Evolutionary conservation across 208 protist genomes (phyloP).

Genomic region (Jaenimonas drosophilae): DNA sequence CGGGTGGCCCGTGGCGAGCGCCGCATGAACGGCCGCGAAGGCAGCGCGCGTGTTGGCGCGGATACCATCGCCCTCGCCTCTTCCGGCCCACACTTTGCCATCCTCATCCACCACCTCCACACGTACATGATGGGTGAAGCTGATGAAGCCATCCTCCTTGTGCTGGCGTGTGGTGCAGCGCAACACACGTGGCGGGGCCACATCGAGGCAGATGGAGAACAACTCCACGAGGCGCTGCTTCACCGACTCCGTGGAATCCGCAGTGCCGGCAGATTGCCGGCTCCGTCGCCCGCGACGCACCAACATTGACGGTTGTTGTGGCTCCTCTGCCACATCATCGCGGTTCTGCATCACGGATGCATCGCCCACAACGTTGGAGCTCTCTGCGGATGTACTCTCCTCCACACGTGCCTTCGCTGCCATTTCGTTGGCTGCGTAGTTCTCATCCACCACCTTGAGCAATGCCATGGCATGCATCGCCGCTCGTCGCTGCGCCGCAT

Average conservation of each 20-base stretch:
- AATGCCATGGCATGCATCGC: slow-evolving; percentile 76
- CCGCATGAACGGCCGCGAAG: slow-evolving; percentile 31
- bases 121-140: slow-evolving; percentile 10
- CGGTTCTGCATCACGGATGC: not conserved
- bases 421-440: not conserved
- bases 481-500: slow-evolving; percentile 40
- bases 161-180: slow-evolving; percentile 3
- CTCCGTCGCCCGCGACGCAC: too few relatives aligned
- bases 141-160: slow-evolving; percentile 5
- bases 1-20: slow-evolving; percentile 13
- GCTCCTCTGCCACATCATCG: not conserved
- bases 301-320: too few relatives aligned
- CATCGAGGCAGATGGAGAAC: slow-evolving; percentile 49
- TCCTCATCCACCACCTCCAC: slow-evolving; percentile 27
- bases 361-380: not conserved
- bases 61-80: slow-evolving; percentile 11
- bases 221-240: slow-evolving; percentile 52
- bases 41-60: slow-evolving; percentile 23
- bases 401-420: not conserved
- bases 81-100: slow-evolving; percentile 10
- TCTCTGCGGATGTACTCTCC: not conserved
- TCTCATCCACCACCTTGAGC: slow-evolving; percentile 23
- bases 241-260: slow-evolving; percentile 32
- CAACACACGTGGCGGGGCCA: slow-evolving; percentile 23
- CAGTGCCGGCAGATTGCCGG: slow-evolving; percentile 8